These are phyloP conservation scores for Cylindricascospora bacillispora DNA, from an alignment of 1,139 yeast genomes.

Conservation along the genomic window DNA sequence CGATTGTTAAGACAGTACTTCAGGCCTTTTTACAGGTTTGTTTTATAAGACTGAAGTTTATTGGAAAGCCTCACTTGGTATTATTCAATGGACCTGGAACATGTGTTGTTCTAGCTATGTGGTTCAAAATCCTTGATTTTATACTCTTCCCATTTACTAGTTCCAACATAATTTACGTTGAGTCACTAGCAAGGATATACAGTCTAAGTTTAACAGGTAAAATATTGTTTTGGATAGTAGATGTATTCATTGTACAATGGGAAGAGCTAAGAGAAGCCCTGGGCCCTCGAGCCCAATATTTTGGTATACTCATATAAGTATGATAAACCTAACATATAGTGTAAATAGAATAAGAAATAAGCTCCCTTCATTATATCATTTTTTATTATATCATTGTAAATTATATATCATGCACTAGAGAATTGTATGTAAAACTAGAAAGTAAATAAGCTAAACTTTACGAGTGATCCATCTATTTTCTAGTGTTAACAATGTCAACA, in stretches of 20 bases:
- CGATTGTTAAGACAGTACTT: conserved; percentile 13
- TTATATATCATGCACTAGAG: too few relatives aligned
- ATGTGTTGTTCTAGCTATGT: conserved; percentile 50
- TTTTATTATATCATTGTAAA: too few relatives aligned
- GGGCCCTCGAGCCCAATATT: conserved; percentile 50
- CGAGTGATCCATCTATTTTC: conserved; percentile 57
- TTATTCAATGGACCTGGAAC: conserved; percentile 93
- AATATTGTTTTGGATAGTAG: conserved; percentile 54
- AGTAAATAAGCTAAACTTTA: too few relatives aligned
- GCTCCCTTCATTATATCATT: too few relatives aligned
- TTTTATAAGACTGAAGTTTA: conserved; percentile 9
- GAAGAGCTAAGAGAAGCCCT: conserved; percentile 38
- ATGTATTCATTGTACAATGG: conserved; percentile 88
- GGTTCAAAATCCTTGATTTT: conserved; percentile 42
- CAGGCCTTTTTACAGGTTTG: conserved; percentile 12
- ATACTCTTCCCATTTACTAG: conserved; percentile 32
- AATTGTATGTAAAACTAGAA: too few relatives aligned
- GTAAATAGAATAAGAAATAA: conserved; percentile 1
- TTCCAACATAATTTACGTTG: conserved; percentile 66
- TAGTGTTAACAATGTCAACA: conserved; percentile 85
- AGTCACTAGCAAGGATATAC: conserved; percentile 77
- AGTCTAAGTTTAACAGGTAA: conserved; percentile 66
- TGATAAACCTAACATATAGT: too few relatives aligned
- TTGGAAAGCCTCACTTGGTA: conserved; percentile 26
- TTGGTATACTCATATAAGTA: conserved; percentile 51